These are phyloP conservation scores for Patellifolia procumbens DNA, from an alignment of 179 eudicot genomes.

Conservation along the genomic window DNA sequence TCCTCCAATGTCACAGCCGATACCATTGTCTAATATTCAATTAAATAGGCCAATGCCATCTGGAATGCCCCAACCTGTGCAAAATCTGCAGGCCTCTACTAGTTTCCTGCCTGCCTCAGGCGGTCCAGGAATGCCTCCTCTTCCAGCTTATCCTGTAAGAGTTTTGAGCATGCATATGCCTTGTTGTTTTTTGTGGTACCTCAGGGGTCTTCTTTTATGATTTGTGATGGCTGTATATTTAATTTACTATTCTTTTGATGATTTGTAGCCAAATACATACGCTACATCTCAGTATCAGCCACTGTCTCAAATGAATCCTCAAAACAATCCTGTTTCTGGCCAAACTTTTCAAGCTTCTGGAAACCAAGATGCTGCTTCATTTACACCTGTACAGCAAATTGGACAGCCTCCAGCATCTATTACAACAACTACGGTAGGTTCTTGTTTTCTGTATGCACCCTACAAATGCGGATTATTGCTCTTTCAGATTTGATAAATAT, in stretches of 20 bases:
- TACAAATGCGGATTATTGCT: not conserved
- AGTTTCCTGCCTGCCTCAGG: conserved; percentile 50
- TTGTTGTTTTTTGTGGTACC: conserved; percentile 6
- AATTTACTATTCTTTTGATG: conserved; percentile 38
- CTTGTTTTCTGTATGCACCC: conserved; percentile 10
- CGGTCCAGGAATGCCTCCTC: conserved; percentile 48
- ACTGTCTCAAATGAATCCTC: conserved; percentile 43
- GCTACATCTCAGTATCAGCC: conserved; percentile 52
- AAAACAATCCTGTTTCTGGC: conserved; percentile 47
- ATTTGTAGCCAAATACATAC: conserved; percentile 50
- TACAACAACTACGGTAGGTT: conserved; percentile 35
- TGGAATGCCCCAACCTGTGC: conserved; percentile 51
- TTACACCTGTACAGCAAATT: conserved; percentile 40
- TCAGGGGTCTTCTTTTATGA: conserved; percentile 4
- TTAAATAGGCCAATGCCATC: conserved; percentile 48
- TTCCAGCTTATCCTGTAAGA: conserved; percentile 64
- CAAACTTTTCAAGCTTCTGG: conserved; percentile 43
- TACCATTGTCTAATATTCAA: conserved; percentile 54
- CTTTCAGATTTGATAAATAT: conserved; percentile 2
- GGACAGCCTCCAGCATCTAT: conserved; percentile 41
- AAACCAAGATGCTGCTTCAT: conserved; percentile 43
- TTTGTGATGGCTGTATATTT: conserved; percentile 21
- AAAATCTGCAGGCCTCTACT: conserved; percentile 50
- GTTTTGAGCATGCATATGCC: conserved; percentile 14
- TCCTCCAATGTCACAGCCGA: conserved; percentile 49